Percentiles rank a stretch among this genome's conserved stretches.
Conservation (phyloP, 441 rosid genomes). For the Adansonia grandidieri region DNA sequence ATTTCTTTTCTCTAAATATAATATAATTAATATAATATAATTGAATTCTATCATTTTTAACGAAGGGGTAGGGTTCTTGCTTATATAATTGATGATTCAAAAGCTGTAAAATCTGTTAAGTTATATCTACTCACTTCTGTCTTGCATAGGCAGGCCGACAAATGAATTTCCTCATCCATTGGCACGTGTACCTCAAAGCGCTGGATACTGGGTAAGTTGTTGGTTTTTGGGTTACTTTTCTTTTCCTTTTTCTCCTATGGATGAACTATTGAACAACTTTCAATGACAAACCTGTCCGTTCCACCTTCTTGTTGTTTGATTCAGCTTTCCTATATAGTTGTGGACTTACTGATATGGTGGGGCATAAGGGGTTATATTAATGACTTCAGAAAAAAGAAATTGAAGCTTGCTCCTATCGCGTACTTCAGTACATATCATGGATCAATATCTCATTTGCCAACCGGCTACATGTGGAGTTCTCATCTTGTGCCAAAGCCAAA, state of each 20-base stretch:
- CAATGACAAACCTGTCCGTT: constrained; percentile 21
- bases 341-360: constrained; percentile 98
- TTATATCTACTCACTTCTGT: constrained; percentile 57
- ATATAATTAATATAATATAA: background rate
- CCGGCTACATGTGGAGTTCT: constrained; percentile 99
- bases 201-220: constrained; percentile 93
- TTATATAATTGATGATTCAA: constrained; percentile 2
- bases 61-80: background rate
- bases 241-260: constrained; percentile 7
- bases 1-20: constrained; percentile 1
- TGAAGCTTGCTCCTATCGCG: constrained; percentile 88
- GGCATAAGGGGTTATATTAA: constrained; percentile 89
- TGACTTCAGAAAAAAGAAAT: constrained; percentile 84
- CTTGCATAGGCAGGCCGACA: constrained; percentile 95
- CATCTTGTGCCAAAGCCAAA: constrained; percentile 95
- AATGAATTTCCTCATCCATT: constrained; percentile 95
- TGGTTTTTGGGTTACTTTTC: constrained; percentile 11
- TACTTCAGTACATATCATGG: constrained; percentile 95
- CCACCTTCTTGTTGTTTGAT: constrained; percentile 35
- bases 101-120: constrained; percentile 24
- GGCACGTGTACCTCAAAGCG: constrained; percentile 94
- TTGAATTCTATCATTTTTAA: constrained; percentile 12
- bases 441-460: constrained; percentile 93
- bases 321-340: constrained; percentile 90
- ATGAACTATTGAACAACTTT: background rate